Percentiles rank a stretch among this genome's conserved stretches.
Conservation (phyloP, 352 stramenopile species). For the Blastocystis sp. region DNA sequence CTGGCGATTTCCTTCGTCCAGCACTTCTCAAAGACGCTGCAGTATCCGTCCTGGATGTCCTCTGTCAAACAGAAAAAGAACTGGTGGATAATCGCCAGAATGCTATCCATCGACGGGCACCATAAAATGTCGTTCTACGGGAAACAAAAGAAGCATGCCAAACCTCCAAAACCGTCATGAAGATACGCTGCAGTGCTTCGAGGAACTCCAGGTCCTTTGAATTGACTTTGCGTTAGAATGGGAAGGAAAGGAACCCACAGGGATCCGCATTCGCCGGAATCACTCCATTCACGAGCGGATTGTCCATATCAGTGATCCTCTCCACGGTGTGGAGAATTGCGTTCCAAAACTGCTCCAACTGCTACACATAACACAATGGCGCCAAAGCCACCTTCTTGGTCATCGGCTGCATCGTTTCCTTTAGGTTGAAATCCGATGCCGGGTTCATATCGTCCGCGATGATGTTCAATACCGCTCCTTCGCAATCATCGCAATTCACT, state of each 20-base stretch:
- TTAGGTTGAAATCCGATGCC: constrained; percentile 17
- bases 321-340: constrained; percentile 8
- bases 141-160: neutral
- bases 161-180: constrained; percentile 11
- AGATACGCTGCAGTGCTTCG: constrained; percentile 21
- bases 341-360: constrained; percentile 49
- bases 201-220: constrained; percentile 48
- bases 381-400: constrained; percentile 2
- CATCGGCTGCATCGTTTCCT: constrained; percentile 54
- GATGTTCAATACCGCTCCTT: constrained; percentile 27
- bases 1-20: constrained; percentile 2
- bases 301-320: neutral
- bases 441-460: constrained; percentile 60
- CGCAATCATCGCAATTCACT: constrained; percentile 18
- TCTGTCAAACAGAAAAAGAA: constrained; percentile 55
- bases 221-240: constrained; percentile 13
- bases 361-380: neutral
- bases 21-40: constrained; percentile 49
- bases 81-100: neutral
- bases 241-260: neutral
- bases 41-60: constrained; percentile 22
- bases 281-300: neutral
- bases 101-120: constrained; percentile 5
- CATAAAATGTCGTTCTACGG: constrained; percentile 40
- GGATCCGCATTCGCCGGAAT: neutral